Conservation (phyloP, 768 basidiomycete species). For the Epithele typhae region DNA sequence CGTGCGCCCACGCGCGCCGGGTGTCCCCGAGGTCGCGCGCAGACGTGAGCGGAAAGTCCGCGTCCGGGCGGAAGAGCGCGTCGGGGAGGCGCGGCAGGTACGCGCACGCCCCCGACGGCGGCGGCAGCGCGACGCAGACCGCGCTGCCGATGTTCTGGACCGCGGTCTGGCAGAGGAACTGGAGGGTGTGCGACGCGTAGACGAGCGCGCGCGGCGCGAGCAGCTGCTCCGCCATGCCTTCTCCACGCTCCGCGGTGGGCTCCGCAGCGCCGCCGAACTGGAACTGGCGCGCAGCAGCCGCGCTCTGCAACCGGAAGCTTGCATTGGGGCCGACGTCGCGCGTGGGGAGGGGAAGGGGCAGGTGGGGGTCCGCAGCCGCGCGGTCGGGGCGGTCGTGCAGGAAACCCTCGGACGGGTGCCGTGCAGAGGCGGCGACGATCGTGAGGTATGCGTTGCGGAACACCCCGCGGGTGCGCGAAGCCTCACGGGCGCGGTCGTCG, state of each 20-base stretch:
- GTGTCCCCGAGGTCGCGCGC: neutral
- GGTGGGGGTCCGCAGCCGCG: neutral
- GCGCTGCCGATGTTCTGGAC: slow-evolving; percentile 1
- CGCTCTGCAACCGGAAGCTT: neutral
- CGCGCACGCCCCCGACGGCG: too few species aligned
- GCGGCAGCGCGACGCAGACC: neutral
- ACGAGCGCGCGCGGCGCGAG: slow-evolving; percentile 6
- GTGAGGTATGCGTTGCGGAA: slow-evolving; percentile 8
- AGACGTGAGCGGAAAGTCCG: neutral
- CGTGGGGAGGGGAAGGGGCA: slow-evolving; percentile 1
- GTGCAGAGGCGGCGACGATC: slow-evolving; percentile 10
- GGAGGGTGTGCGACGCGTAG: slow-evolving; percentile 9
- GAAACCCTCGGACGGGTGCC: slow-evolving; percentile 1
- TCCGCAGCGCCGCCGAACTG: neutral
- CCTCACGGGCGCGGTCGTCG: slow-evolving; percentile 4
- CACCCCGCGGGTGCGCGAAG: neutral
- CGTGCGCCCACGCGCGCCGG: slow-evolving; percentile 1
- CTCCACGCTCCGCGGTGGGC: slow-evolving; percentile 4
- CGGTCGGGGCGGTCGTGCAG: slow-evolving; percentile 4
- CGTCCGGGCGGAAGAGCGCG: neutral
- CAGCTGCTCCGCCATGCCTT: slow-evolving; percentile 8
- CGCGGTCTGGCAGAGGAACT: slow-evolving; percentile 6
- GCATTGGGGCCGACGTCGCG: neutral
- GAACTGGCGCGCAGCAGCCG: neutral
- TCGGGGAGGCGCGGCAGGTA: neutral